Evolutionary conservation across 2,329 filamentous ascomycete genomes (phyloP).

Genomic region (Shiraia bambusicola): DNA sequence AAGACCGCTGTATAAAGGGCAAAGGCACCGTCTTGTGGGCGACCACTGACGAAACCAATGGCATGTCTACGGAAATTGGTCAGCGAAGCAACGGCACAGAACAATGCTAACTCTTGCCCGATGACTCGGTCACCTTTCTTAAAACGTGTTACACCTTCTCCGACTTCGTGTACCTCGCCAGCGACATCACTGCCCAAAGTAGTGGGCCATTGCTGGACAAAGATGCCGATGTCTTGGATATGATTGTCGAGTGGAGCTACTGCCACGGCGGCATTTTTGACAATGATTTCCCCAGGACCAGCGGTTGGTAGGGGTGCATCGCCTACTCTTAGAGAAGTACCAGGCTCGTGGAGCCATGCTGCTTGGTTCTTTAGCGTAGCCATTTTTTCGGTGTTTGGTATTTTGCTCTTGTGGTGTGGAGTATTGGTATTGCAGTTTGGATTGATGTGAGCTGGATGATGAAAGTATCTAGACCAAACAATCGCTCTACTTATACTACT

Average conservation of each 20-base stretch:
- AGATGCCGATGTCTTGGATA: slow-evolving; percentile 31
- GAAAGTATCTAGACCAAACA: too few relatives aligned
- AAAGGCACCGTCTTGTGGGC: slow-evolving; percentile 27
- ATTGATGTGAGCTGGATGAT: neutral
- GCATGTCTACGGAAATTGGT: slow-evolving; percentile 18
- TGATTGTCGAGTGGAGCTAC: slow-evolving; percentile 30
- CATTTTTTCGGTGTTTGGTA: neutral
- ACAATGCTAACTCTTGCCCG: slow-evolving; percentile 21
- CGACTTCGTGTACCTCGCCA: slow-evolving; percentile 48
- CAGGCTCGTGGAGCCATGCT: slow-evolving; percentile 24
- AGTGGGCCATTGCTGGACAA: slow-evolving; percentile 33
- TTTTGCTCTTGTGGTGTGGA: too few relatives aligned
- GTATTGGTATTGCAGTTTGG: neutral
- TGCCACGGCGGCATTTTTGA: slow-evolving; percentile 31
- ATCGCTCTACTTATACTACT: too few relatives aligned
- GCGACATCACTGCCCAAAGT: slow-evolving; percentile 46
- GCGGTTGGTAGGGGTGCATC: slow-evolving; percentile 24
- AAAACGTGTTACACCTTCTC: slow-evolving; percentile 44
- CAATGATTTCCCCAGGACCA: slow-evolving; percentile 24
- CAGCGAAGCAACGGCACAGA: neutral
- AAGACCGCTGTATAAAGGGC: slow-evolving; percentile 36
- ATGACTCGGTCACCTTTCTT: slow-evolving; percentile 47
- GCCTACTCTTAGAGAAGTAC: slow-evolving; percentile 17
- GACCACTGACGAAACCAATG: slow-evolving; percentile 19
- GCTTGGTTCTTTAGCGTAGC: slow-evolving; percentile 19